A percentile compares a stretch with the other conserved stretches of the same genome.
Evolutionary conservation across 495 filamentous ascomycete genomes (phyloP).

Genomic region (Aspergillus sclerotiicarbonarius): DNA sequence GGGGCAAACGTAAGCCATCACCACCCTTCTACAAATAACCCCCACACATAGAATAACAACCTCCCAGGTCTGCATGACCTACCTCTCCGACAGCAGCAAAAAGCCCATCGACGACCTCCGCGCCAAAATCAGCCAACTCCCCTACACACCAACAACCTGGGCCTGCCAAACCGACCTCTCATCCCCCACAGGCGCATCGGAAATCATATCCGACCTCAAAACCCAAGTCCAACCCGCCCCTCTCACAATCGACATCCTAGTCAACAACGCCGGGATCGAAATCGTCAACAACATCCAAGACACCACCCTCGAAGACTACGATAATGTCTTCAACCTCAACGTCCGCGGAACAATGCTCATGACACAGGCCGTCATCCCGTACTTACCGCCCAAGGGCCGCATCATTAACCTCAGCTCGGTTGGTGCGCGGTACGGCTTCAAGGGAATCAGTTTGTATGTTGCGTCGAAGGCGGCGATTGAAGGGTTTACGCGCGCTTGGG

Average conservation of each 20-base stretch:
- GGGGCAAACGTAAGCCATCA: conserved; percentile 25
- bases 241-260: conserved; percentile 20
- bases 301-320: conserved; percentile 1
- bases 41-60: neutral
- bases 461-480: conserved; percentile 50
- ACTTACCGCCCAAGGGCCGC: conserved; percentile 44
- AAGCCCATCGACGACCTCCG: neutral
- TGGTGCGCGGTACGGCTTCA: conserved; percentile 39
- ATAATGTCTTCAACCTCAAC: conserved; percentile 23
- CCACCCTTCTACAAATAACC: neutral
- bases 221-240: neutral
- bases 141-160: conserved; percentile 19
- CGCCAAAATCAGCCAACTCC: neutral
- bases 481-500: conserved; percentile 40
- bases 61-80: conserved; percentile 20
- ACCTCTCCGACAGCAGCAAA: conserved; percentile 9
- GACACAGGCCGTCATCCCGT: conserved; percentile 44
- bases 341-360: conserved; percentile 40
- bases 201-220: conserved; percentile 24
- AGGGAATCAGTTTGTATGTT: conserved; percentile 34
- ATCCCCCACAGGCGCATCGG: conserved; percentile 10
- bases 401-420: conserved; percentile 58
- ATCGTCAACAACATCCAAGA: neutral
- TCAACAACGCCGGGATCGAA: conserved; percentile 24
- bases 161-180: conserved; percentile 33